Evolutionary conservation across 768 basidiomycete species (phyloP), one percentile per base, ranked within the genome.

Genomic region (Pleurotus eryngii): DNA sequence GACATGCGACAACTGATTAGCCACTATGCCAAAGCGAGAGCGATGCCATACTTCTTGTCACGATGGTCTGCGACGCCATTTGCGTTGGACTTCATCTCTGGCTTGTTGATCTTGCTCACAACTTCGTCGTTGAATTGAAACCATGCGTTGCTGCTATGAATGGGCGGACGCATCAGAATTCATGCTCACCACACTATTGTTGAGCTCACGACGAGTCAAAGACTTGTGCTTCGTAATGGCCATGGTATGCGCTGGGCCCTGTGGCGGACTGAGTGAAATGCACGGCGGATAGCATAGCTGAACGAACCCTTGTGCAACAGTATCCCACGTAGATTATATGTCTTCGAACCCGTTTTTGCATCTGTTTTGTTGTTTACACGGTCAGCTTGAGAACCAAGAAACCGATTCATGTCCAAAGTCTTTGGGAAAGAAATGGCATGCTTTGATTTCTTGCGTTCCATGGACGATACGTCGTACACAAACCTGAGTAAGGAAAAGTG

Each of bases 401-500:
- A 94, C 26, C 67, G 77, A 49, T 71, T 74, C 90, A 98, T 92
- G 64, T 92, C 81, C 15, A 97, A 74, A 6, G 70, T 68, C 17
- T 74, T 75, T 0, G 95, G 94, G 70, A 93, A 98, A n/a, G 79
- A 74, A 43, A 98, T 84, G 30, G 76, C 72, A 59, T 91, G 81
- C 68, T 94, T 94, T 54, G 86, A 88, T 73, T 98, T 98, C 71
- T 86, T 91, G 60, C 96, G 84, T 63, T 89, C 85, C 79, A 88
- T 83, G 0, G 86, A 84, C 20, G 83, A 72, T 35, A 87, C 62
- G 71, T 95, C 92, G 64, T 89, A 98, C 26, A 92, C 85, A 70
- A 98, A 98, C n/a, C 96, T 90, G 56, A 96, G 81, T 51, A 98
- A 72, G 18, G 94, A 94, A 64, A 98, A 88, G 70, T 98, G 92